A percentile compares a stretch with the other conserved stretches of the same genome.
Conservation (phyloP, 371 early-diverging fungal genomes). For the Rhizopus sp. region DNA sequence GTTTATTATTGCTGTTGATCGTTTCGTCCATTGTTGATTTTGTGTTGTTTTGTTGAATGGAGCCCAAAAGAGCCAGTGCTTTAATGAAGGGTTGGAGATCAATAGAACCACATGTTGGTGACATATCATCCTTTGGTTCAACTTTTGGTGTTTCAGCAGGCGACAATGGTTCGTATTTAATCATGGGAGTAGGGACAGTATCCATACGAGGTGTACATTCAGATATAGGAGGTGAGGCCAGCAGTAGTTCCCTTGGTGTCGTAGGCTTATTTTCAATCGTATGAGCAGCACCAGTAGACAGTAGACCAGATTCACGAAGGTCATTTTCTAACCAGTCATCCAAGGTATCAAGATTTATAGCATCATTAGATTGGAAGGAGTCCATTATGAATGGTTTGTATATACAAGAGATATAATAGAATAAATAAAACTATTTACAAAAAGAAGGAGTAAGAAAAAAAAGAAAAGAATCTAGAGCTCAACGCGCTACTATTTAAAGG, state of each 20-base stretch:
- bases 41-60: constrained; percentile 16
- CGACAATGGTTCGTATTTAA: constrained; percentile 27
- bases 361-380: constrained; percentile 11
- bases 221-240: constrained; percentile 32
- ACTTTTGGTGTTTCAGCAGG: constrained; percentile 25
- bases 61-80: constrained; percentile 24
- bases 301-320: constrained; percentile 27
- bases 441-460: constrained; percentile 4
- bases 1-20: constrained; percentile 10
- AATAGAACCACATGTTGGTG: constrained; percentile 4
- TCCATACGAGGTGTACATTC: constrained; percentile 28
- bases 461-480: neutral
- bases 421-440: constrained; percentile 7
- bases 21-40: neutral
- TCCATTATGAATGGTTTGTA: constrained; percentile 14
- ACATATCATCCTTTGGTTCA: constrained; percentile 13
- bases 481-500: neutral
- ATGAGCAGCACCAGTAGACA: neutral
- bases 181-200: constrained; percentile 18
- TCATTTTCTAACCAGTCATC: constrained; percentile 36
- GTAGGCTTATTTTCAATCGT: constrained; percentile 8
- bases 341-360: constrained; percentile 23
- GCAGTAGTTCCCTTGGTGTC: constrained; percentile 16
- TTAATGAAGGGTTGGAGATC: constrained; percentile 31
- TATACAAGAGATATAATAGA: neutral